Base-by-base conservation (phyloP, 1,284 basidiomycete species). In the Heliocybe sulcata region DNA sequence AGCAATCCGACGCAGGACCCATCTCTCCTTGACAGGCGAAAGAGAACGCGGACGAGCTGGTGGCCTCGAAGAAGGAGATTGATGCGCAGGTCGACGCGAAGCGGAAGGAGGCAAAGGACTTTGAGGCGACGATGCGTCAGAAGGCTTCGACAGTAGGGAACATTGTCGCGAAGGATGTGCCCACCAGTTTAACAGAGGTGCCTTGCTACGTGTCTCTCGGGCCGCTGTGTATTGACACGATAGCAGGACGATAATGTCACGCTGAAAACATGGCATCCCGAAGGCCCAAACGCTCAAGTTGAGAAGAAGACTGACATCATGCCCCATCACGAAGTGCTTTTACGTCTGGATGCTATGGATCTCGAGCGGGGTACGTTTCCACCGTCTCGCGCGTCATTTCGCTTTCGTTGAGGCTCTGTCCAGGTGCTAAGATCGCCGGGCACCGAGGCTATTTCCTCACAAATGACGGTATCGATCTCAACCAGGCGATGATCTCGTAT, bases 361-460 rank as follows among this genome's bases (percentile, higher is more conserved):
- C 85, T 95, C 48, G 96, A 99, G 69, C 83, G 97, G 69, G 96
- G 92, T 90, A 56, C 51, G 71, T 61, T 42, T 14, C 45, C 11
- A 20, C 12, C 47, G 51, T 35, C 14, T 9, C 45, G 27, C 2
- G 11, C 25, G 20, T 29, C 1, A n/a, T 25, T 20, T 25, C 11
- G 31, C 56, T 23, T 49, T 26, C 3, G 27, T n/a, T 22, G 29
- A 54, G 35, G 49, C 29, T 51, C 54, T 50, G 3, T 20, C 6
- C 61, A 92, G 90, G 92, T 52, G 81, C 90, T 53, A 99, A 98
- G 76, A 85, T 98, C 56, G 83, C 89, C 14, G 97, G 96, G 3
- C 96, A 99, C 75, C 82, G 96, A 68, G 96, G 96, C 1, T 99
- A 93, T 78, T 99, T 93, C 81, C 79, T 98, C 47, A 95, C 87